These are phyloP conservation scores for Kwoniella pini DNA, from an alignment of 768 basidiomycete genomes.

Conservation along the genomic window DNA sequence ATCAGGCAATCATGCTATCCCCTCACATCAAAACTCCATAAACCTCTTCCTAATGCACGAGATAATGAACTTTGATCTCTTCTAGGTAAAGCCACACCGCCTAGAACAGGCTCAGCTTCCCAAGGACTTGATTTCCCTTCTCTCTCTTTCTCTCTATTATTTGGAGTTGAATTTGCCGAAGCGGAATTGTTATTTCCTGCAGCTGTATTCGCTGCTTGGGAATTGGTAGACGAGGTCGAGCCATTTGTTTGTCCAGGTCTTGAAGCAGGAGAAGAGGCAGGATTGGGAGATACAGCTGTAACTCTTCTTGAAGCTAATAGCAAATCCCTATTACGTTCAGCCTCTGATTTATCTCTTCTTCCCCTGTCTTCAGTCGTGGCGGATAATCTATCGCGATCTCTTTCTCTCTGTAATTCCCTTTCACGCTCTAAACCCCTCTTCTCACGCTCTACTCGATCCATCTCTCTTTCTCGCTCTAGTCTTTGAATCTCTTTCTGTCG, in stretches of 20 bases:
- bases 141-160: conserved; percentile 7
- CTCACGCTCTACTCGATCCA: conserved; percentile 36
- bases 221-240: not conserved
- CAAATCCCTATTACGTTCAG: conserved; percentile 44
- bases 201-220: not conserved
- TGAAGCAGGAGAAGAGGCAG: conserved; percentile 6
- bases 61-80: conserved; percentile 22
- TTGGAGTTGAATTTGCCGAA: not conserved
- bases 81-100: conserved; percentile 35
- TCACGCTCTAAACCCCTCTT: conserved; percentile 30
- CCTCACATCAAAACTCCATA: conserved; percentile 38
- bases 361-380: not conserved
- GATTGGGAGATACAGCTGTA: conserved; percentile 38
- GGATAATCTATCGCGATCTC: conserved; percentile 18
- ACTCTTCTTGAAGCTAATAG: conserved; percentile 40
- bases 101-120: conserved; percentile 40
- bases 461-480: conserved; percentile 38
- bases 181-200: not conserved
- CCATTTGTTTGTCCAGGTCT: not conserved
- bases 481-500: conserved; percentile 40
- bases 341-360: conserved; percentile 31
- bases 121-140: conserved; percentile 8
- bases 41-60: conserved; percentile 28
- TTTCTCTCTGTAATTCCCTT: conserved; percentile 14
- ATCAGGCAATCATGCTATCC: conserved; percentile 2